phyloP scores from a whole-genome alignment of 352 stramenopile species.

The Globisporangium cederbergense region DNA sequence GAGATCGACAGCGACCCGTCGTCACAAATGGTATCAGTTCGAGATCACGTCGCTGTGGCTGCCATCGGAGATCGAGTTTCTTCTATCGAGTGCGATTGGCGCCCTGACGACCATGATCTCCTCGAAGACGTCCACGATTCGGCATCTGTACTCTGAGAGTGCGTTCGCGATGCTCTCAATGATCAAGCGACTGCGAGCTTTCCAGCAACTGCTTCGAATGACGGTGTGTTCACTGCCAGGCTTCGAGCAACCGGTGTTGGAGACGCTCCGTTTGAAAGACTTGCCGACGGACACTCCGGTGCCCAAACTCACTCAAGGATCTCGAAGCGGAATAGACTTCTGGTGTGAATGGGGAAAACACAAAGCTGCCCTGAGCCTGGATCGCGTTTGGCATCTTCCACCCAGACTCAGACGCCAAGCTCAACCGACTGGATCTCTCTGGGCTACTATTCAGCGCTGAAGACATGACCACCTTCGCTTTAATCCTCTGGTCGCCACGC shows the following conservation, averaged over 20 bases:
- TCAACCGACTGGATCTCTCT: slow-evolving; percentile 28
- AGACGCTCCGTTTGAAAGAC: neutral
- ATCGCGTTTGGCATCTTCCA: slow-evolving; percentile 44
- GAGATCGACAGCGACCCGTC: no score
- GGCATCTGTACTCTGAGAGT: neutral
- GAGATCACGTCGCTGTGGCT: no score
- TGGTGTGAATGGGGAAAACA: slow-evolving; percentile 10
- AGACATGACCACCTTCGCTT: slow-evolving; percentile 10
- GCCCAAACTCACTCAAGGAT: neutral
- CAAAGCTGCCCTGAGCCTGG: slow-evolving; percentile 30
- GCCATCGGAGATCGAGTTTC: no score
- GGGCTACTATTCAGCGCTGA: slow-evolving; percentile 19
- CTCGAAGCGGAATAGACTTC: neutral
- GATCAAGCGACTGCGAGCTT: neutral
- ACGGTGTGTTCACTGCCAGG: neutral
- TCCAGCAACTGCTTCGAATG: slow-evolving; percentile 5
- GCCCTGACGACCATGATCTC: neutral
- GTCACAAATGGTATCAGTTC: no score
- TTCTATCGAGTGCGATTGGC: neutral
- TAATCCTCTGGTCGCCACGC: slow-evolving; percentile 15
- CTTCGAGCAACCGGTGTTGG: neutral
- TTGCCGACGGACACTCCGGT: neutral
- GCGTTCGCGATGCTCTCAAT: neutral
- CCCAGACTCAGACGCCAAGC: slow-evolving; percentile 23
- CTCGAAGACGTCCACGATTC: neutral